Evolutionary conservation across 306 rosid species (phyloP).

Genomic region (Vigna trinervia): DNA sequence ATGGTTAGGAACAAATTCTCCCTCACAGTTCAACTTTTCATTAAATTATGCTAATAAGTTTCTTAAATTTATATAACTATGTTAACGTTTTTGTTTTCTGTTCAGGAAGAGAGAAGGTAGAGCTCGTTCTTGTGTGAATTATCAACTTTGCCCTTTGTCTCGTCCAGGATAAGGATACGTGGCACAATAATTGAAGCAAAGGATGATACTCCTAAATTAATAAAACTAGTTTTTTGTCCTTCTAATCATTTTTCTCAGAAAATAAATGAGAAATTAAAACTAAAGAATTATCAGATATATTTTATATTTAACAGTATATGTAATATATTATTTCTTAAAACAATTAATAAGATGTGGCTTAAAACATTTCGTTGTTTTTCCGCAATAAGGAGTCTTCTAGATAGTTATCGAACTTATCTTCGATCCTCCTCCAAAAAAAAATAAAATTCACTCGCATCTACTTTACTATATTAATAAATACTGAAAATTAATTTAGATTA

Average conservation of each 20-base stretch:
- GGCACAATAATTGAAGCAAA: constrained; percentile 52
- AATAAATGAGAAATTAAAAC: background rate
- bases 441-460: background rate
- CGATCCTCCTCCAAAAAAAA: background rate
- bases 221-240: background rate
- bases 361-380: constrained; percentile 9
- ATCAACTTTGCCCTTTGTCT: constrained; percentile 37
- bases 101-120: background rate
- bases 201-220: background rate
- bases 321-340: background rate
- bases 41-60: background rate
- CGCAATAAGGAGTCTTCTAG: constrained; percentile 27
- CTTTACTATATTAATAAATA: background rate
- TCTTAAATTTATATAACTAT: background rate
- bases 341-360: constrained; percentile 30
- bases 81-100: background rate
- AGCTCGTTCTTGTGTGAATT: background rate
- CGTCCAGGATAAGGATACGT: constrained; percentile 11
- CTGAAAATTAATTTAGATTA: background rate
- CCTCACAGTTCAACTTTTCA: constrained; percentile 50
- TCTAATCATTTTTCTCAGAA: background rate
- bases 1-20: constrained; percentile 45
- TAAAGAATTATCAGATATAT: background rate
- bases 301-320: background rate
- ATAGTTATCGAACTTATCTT: constrained; percentile 8